Percentiles rank a stretch among this genome's conserved stretches.
These are phyloP conservation scores for Mediolabrus comicus DNA, from an alignment of 108 stramenopile species.

Conservation along the genomic window DNA sequence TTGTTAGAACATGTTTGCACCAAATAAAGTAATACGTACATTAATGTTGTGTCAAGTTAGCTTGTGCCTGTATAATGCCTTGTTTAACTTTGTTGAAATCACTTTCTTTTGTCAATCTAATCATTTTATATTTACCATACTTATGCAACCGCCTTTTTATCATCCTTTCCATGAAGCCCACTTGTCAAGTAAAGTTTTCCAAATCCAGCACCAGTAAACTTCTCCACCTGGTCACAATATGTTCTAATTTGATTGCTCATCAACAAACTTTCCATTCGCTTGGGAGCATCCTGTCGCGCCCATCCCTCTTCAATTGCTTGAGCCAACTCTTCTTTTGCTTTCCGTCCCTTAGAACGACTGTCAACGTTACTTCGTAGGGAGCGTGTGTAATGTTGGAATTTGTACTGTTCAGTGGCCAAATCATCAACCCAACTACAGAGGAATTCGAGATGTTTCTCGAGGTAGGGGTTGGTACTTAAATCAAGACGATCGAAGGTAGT, in stretches of 20 bases:
- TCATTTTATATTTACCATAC: not conserved
- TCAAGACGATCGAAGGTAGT: slow-evolving; percentile 87
- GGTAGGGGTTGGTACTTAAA: slow-evolving; percentile 90
- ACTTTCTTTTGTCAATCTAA: not conserved
- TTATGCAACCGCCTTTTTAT: slow-evolving; percentile 20
- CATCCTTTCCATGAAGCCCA: slow-evolving; percentile 80
- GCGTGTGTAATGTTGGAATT: slow-evolving; percentile 84
- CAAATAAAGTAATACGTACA: no score
- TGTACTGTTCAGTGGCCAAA: slow-evolving; percentile 85
- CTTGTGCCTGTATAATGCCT: no score
- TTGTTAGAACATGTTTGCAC: no score
- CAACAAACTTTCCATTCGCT: slow-evolving; percentile 88
- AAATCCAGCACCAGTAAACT: slow-evolving; percentile 82
- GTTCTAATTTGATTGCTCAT: slow-evolving; percentile 89
- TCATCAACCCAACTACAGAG: slow-evolving; percentile 95
- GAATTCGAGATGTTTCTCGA: slow-evolving; percentile 96
- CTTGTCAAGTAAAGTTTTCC: slow-evolving; percentile 89
- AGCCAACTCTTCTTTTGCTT: slow-evolving; percentile 49
- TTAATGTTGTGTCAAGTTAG: no score
- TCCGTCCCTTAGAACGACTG: slow-evolving; percentile 44
- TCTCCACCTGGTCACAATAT: slow-evolving; percentile 94
- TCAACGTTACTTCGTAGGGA: slow-evolving; percentile 49
- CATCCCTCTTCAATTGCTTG: slow-evolving; percentile 49
- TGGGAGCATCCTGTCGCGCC: slow-evolving; percentile 68
- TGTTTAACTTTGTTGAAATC: no score